Evolutionary conservation across 148 eudicot species (phyloP).

Genomic region (Gaultheria prostrata): DNA sequence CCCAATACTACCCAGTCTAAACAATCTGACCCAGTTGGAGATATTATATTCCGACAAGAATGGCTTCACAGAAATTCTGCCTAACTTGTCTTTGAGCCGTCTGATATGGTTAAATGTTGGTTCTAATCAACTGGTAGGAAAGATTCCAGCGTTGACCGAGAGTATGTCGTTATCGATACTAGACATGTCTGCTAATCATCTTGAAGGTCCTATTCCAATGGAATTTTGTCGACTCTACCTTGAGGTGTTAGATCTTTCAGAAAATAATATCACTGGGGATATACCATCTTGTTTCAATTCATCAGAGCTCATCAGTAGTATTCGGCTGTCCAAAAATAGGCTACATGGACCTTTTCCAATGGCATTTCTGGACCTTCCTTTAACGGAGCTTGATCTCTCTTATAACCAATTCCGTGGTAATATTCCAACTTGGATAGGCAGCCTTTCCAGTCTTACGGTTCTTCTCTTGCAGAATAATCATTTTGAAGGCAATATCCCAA

Average conservation of each 20-base stretch:
- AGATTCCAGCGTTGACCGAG: background rate
- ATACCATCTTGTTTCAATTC: background rate
- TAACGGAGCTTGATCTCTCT: background rate
- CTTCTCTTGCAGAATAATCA: background rate
- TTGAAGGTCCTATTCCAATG: background rate
- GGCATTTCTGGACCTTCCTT: background rate
- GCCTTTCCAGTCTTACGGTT: background rate
- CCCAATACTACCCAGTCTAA: background rate
- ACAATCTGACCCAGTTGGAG: background rate
- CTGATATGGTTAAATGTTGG: background rate
- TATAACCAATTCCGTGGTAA: background rate
- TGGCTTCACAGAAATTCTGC: background rate
- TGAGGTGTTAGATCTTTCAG: background rate
- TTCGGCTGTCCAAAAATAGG: background rate
- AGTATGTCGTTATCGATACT: background rate
- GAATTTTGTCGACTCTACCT: background rate
- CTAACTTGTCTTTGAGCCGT: background rate
- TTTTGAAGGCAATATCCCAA: background rate
- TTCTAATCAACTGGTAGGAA: constrained; percentile 1
- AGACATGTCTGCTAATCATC: background rate
- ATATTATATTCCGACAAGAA: background rate
- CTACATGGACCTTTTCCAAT: background rate
- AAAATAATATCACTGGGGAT: background rate
- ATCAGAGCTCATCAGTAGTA: background rate
- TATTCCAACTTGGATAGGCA: background rate